Evolutionary conservation across 208 protist species (phyloP).

Genomic region (Leptomonas seymouri): DNA sequence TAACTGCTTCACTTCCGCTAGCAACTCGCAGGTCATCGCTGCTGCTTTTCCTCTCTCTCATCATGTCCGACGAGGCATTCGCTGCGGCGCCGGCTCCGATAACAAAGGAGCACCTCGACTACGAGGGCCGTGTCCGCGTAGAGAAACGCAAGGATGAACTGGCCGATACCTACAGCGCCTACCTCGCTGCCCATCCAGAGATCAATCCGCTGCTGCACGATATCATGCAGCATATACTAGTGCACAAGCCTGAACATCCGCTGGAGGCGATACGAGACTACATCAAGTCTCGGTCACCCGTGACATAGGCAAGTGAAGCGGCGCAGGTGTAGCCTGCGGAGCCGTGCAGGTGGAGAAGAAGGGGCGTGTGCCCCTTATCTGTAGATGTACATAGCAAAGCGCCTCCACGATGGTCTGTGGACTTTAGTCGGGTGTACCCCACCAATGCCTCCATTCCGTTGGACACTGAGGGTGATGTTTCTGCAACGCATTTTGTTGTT

Average conservation of each 20-base stretch:
- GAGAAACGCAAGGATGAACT: slow-evolving; percentile 67
- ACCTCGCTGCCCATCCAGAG: slow-evolving; percentile 68
- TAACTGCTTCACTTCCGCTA: too few species aligned
- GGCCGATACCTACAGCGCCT: slow-evolving; percentile 36
- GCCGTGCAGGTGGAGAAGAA: neutral
- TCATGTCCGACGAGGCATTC: slow-evolving; percentile 11
- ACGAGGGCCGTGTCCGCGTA: slow-evolving; percentile 58
- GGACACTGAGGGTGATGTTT: neutral
- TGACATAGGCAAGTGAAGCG: neutral
- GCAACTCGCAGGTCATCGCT: too few species aligned
- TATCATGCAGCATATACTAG: slow-evolving; percentile 67
- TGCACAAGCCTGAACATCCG: slow-evolving; percentile 65
- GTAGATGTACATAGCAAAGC: neutral
- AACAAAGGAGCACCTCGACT: slow-evolving; percentile 74
- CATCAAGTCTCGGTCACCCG: slow-evolving; percentile 38
- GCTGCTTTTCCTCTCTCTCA: neutral
- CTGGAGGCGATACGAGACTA: slow-evolving; percentile 62
- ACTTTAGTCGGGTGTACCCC: neutral
- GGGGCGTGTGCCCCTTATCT: neutral
- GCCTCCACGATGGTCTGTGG: neutral
- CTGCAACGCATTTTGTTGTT: too few species aligned
- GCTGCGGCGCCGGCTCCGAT: neutral
- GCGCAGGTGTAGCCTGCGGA: neutral
- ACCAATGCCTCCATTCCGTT: neutral
- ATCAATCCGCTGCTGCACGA: slow-evolving; percentile 65